phyloP scores from a whole-genome alignment of 495 filamentous ascomycete genomes.

The Aspergillus heteromorphus region DNA sequence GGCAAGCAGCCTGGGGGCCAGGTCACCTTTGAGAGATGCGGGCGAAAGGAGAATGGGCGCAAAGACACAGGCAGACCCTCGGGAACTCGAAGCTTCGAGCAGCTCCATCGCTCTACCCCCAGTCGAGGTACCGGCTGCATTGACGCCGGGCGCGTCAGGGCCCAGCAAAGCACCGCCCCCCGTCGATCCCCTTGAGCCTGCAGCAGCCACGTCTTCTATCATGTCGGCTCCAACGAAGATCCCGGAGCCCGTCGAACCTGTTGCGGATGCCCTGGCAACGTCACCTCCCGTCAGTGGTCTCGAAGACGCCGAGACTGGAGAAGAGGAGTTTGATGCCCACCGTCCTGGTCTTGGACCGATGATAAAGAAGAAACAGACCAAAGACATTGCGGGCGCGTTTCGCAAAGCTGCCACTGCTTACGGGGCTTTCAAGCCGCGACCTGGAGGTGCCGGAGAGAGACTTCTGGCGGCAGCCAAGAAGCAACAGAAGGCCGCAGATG shows the following conservation, averaged over 20 bases:
- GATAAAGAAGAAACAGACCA: constrained; percentile 72
- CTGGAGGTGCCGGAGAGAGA: constrained; percentile 74
- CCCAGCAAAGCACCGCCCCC: constrained; percentile 11
- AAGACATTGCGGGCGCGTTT: constrained; percentile 70
- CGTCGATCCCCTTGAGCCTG: constrained; percentile 17
- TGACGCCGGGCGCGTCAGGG: constrained; percentile 18
- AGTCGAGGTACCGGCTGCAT: constrained; percentile 18
- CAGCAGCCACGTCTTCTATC: neutral
- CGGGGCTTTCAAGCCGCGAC: constrained; percentile 75
- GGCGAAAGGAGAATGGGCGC: constrained; percentile 14
- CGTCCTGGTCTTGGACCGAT: constrained; percentile 84
- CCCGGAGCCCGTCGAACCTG: constrained; percentile 8
- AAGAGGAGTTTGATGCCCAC: constrained; percentile 46
- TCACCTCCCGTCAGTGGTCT: constrained; percentile 13
- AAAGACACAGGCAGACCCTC: constrained; percentile 10
- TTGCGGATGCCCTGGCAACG: neutral
- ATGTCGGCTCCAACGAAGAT: constrained; percentile 5
- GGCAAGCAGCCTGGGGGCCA: constrained; percentile 19
- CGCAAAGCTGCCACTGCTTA: constrained; percentile 81
- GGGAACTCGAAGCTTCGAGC: constrained; percentile 14
- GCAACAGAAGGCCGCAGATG: constrained; percentile 49
- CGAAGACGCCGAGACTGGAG: constrained; percentile 23
- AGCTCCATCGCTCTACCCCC: constrained; percentile 5
- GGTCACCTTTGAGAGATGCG: constrained; percentile 22
- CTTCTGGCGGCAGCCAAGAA: constrained; percentile 50